Base-by-base conservation (phyloP, 345 rosid genomes). In the Eutrema yunnanense region DNA sequence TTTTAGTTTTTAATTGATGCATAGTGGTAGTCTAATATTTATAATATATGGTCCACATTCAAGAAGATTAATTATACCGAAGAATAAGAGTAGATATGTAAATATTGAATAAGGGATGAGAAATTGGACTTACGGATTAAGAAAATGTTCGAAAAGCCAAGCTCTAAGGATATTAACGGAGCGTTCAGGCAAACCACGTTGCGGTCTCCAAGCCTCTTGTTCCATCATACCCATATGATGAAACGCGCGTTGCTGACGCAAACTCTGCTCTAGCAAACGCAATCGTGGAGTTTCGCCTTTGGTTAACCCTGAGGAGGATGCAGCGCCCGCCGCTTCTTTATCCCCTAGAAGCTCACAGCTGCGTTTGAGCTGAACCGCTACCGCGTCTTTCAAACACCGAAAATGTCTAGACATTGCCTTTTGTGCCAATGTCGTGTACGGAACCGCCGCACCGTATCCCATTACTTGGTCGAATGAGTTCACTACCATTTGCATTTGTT, bases 371-470 rank as follows among this genome's bases (percentile, higher is more conserved):
- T 96, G 99, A 70, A 52, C 58, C 53, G 83, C 86, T 2, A 96
- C 78, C 48, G 97, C 97, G 29, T 96, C 99, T 74, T 90, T 87
- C 29, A 96, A 75, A 75, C 98, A 88, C 59, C 99, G 82, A 59
- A 96, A 96, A 67, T 96, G 99, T 79, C 94, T 85, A 71, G 99
- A 96, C 98, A 96, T 96, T 61, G 99, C 99, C 82, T 88, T 96
- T 2, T 90, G 87, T 33, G 99, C 99, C 54, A 96, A 76, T 51
- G 97, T 88, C 8, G 96, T 92, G 79, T 96, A 96, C 6, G 86
- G 97, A 0, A 79, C 71, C 0, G 97, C 98, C 0, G 99, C 84
- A 0, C 96, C 97, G 7, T 62, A 54, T 6, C 99, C 99, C 2
- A 97, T 91, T 62, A 87, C 87, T 1, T 86, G 86, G 74, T 96